Percentiles rank a stretch among this genome's conserved stretches.
Conservation (phyloP, 2,329 filamentous ascomycete genomes). For the Microsporum ferrugineum region DNA sequence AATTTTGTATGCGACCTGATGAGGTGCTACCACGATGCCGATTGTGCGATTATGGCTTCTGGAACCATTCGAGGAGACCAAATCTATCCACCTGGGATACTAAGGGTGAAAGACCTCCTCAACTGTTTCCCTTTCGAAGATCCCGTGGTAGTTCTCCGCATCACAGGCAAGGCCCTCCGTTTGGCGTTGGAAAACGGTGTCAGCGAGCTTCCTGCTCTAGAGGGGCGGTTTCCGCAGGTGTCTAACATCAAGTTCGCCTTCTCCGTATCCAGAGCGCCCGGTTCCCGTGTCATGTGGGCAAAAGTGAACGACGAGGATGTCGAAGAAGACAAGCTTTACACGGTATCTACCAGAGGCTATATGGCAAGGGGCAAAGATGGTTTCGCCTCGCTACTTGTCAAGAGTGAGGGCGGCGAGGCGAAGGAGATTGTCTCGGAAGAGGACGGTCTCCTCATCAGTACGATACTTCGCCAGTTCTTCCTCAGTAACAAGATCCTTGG, state of each 20-base stretch:
- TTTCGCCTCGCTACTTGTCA: conserved; percentile 62
- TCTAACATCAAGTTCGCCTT: conserved; percentile 70
- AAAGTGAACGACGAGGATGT: conserved; percentile 51
- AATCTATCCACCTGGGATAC: conserved; percentile 68
- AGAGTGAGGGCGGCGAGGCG: conserved; percentile 62
- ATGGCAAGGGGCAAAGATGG: conserved; percentile 85
- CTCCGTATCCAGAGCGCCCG: conserved; percentile 50
- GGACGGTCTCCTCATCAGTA: conserved; percentile 74
- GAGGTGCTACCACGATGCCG: conserved; percentile 67
- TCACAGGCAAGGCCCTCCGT: conserved; percentile 60
- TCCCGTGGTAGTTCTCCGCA: conserved; percentile 64
- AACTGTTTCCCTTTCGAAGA: conserved; percentile 91
- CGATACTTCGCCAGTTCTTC: conserved; percentile 82
- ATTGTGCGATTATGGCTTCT: conserved; percentile 73
- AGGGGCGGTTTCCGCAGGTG: conserved; percentile 77
- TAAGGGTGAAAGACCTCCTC: conserved; percentile 70
- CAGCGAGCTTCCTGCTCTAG: conserved; percentile 66
- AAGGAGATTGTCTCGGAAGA: conserved; percentile 76
- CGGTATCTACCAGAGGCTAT: conserved; percentile 70
- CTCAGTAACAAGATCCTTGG: conserved; percentile 72
- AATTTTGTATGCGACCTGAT: conserved; percentile 91
- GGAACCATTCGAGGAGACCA: conserved; percentile 83
- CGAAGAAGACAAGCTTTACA: conserved; percentile 54
- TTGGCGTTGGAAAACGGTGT: conserved; percentile 80
- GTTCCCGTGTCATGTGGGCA: conserved; percentile 52